Percentiles rank a stretch among this genome's conserved stretches.
Evolutionary conservation across 345 rosid species (phyloP).

Genomic region (Salix purpurea): DNA sequence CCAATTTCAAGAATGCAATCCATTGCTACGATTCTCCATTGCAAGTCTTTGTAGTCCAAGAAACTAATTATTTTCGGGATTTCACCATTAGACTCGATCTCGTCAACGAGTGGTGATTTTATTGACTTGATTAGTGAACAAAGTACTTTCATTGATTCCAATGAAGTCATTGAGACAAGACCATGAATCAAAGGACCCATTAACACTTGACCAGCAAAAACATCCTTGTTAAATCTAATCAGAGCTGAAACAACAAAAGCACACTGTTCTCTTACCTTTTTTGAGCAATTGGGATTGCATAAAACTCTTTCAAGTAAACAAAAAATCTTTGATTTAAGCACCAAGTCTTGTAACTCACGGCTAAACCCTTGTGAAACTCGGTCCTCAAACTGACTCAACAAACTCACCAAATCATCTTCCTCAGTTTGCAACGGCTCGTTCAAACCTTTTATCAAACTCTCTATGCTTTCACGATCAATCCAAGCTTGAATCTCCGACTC

Average conservation of each 20-base stretch:
- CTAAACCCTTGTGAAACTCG: constrained; percentile 49
- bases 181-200: constrained; percentile 48
- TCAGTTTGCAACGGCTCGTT: constrained; percentile 14
- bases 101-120: constrained; percentile 61
- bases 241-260: constrained; percentile 41
- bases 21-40: constrained; percentile 31
- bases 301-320: constrained; percentile 27
- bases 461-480: constrained; percentile 67
- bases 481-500: constrained; percentile 64
- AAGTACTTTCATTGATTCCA: constrained; percentile 35
- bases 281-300: constrained; percentile 31
- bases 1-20: constrained; percentile 63
- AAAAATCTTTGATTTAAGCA: constrained; percentile 51
- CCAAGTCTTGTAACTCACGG: constrained; percentile 49
- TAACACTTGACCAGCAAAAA: constrained; percentile 55
- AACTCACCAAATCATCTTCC: constrained; percentile 38
- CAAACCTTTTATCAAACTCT: constrained; percentile 32
- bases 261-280: constrained; percentile 37
- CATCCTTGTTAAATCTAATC: constrained; percentile 65
- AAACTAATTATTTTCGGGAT: constrained; percentile 41
- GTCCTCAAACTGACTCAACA: constrained; percentile 42
- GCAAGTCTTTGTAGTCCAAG: constrained; percentile 43
- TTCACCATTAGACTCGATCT: constrained; percentile 42
- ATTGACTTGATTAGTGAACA: constrained; percentile 42
- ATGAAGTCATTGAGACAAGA: constrained; percentile 34